Base-by-base conservation (phyloP, 495 filamentous ascomycete genomes). In the Hyaloscypha bicolor region DNA sequence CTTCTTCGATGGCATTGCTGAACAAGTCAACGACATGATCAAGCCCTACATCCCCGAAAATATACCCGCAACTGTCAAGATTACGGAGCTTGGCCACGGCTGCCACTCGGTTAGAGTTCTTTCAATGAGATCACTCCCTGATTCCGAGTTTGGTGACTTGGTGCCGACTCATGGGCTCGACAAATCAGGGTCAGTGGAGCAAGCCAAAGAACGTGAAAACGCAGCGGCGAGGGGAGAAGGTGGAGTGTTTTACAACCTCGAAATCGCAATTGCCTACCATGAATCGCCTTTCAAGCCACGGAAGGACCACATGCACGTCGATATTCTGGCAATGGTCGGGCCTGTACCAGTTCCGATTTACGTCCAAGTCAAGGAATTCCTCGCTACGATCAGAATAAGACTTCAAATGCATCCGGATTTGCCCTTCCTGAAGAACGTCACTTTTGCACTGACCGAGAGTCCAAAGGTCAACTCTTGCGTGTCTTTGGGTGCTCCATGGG, bases 401-500 rank as follows among this genome's bases (percentile, higher is more conserved):
- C 37, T 65, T 33, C 63, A 65, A 31, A 65, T 65, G 63, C 63
- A 65, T 30, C 63, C 63, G 11, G 63, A 65, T 57, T 45, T 65
- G 6, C 63, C 63, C 31, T 65, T 65, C 35, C 16, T 65, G 32
- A 65, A 65, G 32, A 56, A 65, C 29, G 51, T 65, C 19, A 65
- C 63, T 29, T 65, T 65, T 48, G 63, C 63, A 25, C 37, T 65
- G 9, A 65, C 63, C 32, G 63, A 65, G 22, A 65, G 45, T 30
- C 63, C 63, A 4, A 65, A 65, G 22, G 53, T 65, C 12, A 65
- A 65, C 19, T 35, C 63, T 25, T 58, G 53, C 32, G 63, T 65
- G 3, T 65, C 63, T n/a, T 32, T 65, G 12, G 63, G 63, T 25
- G 63, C 63, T 9, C 55, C 63, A 3, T 65, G 63, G 63, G 63